Evolutionary conservation across 148 eudicot species (phyloP), one percentile per base, ranked within the genome.

Genomic region (Rhododendron griersonianum): DNA sequence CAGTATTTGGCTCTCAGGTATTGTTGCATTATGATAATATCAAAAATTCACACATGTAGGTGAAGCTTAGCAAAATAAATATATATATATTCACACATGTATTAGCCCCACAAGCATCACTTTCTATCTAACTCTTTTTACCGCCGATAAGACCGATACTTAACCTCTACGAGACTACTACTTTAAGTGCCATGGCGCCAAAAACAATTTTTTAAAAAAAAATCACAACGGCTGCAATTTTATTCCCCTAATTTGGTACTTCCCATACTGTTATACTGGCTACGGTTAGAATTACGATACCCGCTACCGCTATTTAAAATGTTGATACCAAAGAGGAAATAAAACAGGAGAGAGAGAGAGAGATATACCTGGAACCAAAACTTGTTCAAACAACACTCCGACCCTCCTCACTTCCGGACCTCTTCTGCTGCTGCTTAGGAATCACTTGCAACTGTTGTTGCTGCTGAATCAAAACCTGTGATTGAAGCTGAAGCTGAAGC

Each of bases 391-490:
- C 90, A 81, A 86, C 78, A 82, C 86, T 73, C 76, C 87, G 87
- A n/a, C 82, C 91, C 55, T 89, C 93, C 57, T 89, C 92, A 15
- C 90, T 90, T 51, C 74, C 91, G 2, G 87, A 81, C 79, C 86
- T 85, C 19, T 88, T 87, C n/a, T 83, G 90, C 51, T 88, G 88
- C 28, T 89, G 90, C 10, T 86, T 90, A 0, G 87, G 88, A 65
- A 83, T 78, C 71, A 71, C 90, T 9, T 89, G 85, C 13, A 84
- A 30, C 35, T 30, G 90, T 35, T 88, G 94, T 9, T 89, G 91
- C 4, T 79, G 91, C 7, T 75, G 86, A 3, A 82, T 74, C 39
- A 83, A 14, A 50, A 69, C 74, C 85, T 44, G 74, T 2, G 85
- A 65, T 39, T 53, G 89, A 73, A 71, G 87, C 76, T 81, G 89